phyloP scores from a whole-genome alignment of 2,329 filamentous ascomycete species.

The Orbilia quercus region DNA sequence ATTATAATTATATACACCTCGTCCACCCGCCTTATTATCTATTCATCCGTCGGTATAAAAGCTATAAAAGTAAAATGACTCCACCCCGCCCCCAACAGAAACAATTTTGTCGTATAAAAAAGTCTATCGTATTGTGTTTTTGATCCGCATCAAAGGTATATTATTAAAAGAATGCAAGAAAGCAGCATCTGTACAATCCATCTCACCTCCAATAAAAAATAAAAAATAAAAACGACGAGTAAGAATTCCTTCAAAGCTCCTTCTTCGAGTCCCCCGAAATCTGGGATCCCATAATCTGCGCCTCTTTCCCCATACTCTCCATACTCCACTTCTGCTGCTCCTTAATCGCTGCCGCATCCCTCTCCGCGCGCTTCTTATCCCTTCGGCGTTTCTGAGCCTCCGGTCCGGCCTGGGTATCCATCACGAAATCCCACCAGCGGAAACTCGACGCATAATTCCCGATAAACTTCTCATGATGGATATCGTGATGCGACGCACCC shows the following conservation, averaged over 20 bases:
- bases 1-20: too few relatives aligned
- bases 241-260: slow-evolving; percentile 14
- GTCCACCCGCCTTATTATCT: too few relatives aligned
- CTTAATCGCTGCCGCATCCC: slow-evolving; percentile 72
- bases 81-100: neutral
- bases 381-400: slow-evolving; percentile 86
- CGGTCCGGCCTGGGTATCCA: slow-evolving; percentile 92
- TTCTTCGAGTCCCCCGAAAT: slow-evolving; percentile 28
- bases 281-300: slow-evolving; percentile 39
- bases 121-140: neutral
- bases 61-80: neutral
- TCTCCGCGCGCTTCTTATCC: slow-evolving; percentile 76
- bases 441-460: slow-evolving; percentile 98
- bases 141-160: neutral
- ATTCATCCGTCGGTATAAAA: neutral
- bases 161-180: too few relatives aligned
- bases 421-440: slow-evolving; percentile 96
- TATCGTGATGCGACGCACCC: slow-evolving; percentile 93
- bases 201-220: neutral
- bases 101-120: neutral
- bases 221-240: slow-evolving; percentile 9
- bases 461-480: slow-evolving; percentile 98
- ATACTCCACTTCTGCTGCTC: slow-evolving; percentile 67
- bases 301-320: slow-evolving; percentile 32
- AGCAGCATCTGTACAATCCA: neutral